A percentile compares a stretch with the other conserved stretches of the same genome.
phyloP scores from a whole-genome alignment of 2,329 filamentous ascomycete species.

The Stemphylium lycopersici region DNA sequence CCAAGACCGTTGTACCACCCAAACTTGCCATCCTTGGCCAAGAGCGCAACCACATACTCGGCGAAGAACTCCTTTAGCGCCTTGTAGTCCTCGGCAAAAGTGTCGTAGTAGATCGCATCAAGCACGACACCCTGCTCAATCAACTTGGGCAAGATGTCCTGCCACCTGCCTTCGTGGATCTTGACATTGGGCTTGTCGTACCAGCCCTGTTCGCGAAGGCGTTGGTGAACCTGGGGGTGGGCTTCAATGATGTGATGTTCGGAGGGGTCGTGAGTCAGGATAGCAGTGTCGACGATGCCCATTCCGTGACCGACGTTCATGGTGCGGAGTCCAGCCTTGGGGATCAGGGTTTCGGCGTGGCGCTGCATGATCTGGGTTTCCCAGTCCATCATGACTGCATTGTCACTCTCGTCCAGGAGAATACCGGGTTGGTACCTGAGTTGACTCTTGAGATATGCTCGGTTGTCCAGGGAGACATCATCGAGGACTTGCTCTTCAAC shows the following conservation, averaged over 20 bases:
- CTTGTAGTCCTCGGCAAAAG: slow-evolving; percentile 47
- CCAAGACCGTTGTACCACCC: slow-evolving; percentile 49
- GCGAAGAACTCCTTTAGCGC: slow-evolving; percentile 48
- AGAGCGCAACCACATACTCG: slow-evolving; percentile 44
- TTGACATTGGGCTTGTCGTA: slow-evolving; percentile 64
- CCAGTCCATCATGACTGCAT: slow-evolving; percentile 95
- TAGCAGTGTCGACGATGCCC: slow-evolving; percentile 83
- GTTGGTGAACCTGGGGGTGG: slow-evolving; percentile 75
- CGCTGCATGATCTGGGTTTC: slow-evolving; percentile 84
- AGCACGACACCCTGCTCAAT: slow-evolving; percentile 73
- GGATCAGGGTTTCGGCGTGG: slow-evolving; percentile 71
- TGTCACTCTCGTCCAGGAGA: slow-evolving; percentile 74
- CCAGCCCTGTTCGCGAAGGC: slow-evolving; percentile 71
- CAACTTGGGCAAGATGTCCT: slow-evolving; percentile 74
- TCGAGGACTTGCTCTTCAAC: slow-evolving; percentile 37
- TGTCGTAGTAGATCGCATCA: slow-evolving; percentile 66
- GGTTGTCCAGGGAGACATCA: slow-evolving; percentile 49
- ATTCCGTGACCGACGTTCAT: slow-evolving; percentile 91
- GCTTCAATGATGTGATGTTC: slow-evolving; percentile 87
- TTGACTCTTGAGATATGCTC: slow-evolving; percentile 45
- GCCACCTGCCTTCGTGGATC: slow-evolving; percentile 78
- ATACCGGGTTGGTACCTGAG: slow-evolving; percentile 44
- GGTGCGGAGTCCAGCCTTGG: slow-evolving; percentile 67
- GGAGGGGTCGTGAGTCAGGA: slow-evolving; percentile 70
- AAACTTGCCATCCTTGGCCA: slow-evolving; percentile 42